Conservation (phyloP, 2,329 filamentous ascomycete genomes). For the Cadophora luteo-olivacea region DNA sequence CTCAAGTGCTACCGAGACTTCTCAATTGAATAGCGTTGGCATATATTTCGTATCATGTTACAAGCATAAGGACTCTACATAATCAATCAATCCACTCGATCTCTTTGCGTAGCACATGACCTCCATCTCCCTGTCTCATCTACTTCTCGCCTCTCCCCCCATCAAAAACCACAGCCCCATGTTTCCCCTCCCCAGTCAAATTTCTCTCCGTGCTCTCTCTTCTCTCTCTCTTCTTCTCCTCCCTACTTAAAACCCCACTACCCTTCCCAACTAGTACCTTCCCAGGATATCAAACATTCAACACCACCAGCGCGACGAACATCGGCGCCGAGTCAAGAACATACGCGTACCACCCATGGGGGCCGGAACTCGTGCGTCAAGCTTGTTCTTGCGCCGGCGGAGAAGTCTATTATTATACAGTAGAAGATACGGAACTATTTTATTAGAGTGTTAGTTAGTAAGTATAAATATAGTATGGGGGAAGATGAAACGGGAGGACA, state of each 20-base stretch:
- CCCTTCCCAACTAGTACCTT: constrained; percentile 20
- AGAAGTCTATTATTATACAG: constrained; percentile 54
- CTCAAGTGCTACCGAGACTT: too few species aligned
- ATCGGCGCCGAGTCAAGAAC: too few species aligned
- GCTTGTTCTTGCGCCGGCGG: background rate
- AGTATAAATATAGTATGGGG: too few species aligned
- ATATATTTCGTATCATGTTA: too few species aligned
- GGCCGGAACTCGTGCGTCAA: constrained; percentile 14
- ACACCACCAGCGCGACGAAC: constrained; percentile 18
- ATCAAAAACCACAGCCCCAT: too few species aligned
- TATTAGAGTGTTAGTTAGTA: background rate
- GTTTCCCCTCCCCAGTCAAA: background rate
- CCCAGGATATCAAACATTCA: constrained; percentile 29
- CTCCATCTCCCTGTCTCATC: background rate
- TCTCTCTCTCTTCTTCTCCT: constrained; percentile 36
- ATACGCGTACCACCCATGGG: constrained; percentile 2
- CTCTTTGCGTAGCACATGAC: too few species aligned
- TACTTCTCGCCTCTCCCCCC: background rate
- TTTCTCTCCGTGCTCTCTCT: constrained; percentile 40
- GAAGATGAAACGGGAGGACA: background rate
- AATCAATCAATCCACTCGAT: background rate
- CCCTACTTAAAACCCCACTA: constrained; percentile 52
- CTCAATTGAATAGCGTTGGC: too few species aligned
- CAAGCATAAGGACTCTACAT: background rate
- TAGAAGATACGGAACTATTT: constrained; percentile 59